phyloP scores from a whole-genome alignment of 176 grass and related monocot species.

The Ananas comosus region DNA sequence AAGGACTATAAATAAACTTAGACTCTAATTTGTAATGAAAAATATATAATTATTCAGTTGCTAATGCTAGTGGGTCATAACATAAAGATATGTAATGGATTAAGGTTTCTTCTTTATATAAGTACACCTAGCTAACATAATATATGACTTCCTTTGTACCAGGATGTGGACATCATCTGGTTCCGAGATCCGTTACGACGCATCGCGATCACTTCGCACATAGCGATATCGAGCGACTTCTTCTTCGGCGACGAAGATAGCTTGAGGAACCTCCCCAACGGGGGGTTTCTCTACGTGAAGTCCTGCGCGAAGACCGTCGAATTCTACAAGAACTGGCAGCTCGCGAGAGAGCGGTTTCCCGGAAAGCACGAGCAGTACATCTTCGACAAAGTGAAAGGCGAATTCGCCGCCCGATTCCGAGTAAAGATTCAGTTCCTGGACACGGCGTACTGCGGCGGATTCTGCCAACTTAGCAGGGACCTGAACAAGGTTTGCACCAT shows the following conservation, averaged over 20 bases:
- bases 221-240: slow-evolving; percentile 53
- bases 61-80: background rate
- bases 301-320: slow-evolving; percentile 35
- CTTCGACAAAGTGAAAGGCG: slow-evolving; percentile 25
- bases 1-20: too few species aligned
- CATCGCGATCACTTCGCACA: slow-evolving; percentile 59
- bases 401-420: slow-evolving; percentile 13
- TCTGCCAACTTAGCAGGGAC: slow-evolving; percentile 63
- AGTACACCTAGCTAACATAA: too few species aligned
- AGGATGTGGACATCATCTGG: slow-evolving; percentile 88
- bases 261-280: slow-evolving; percentile 50
- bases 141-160: background rate
- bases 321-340: slow-evolving; percentile 64
- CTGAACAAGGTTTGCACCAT: slow-evolving; percentile 57
- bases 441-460: slow-evolving; percentile 60
- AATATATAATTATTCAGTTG: background rate
- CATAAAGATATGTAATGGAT: background rate
- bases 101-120: too few species aligned
- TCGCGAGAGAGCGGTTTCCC: slow-evolving; percentile 29
- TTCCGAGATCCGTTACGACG: slow-evolving; percentile 64
- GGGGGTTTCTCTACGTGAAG: slow-evolving; percentile 57
- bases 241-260: slow-evolving; percentile 50
- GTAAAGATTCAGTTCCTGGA: slow-evolving; percentile 63
- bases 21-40: too few species aligned
- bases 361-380: slow-evolving; percentile 59